Evolutionary conservation across 1,284 basidiomycete species (phyloP).

Genomic region (Apiotrichum brassicae): DNA sequence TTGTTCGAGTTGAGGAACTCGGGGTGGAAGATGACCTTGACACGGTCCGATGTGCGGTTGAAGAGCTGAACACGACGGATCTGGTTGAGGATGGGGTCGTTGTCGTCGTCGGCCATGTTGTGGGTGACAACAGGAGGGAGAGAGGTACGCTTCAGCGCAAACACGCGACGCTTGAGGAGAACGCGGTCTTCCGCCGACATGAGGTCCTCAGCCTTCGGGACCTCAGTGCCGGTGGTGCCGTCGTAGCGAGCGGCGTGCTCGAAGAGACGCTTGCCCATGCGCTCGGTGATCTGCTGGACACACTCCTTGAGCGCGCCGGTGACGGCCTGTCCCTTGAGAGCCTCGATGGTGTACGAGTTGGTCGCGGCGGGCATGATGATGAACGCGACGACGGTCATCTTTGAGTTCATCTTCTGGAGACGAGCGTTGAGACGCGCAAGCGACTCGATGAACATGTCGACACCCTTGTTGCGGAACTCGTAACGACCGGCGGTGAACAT

Average conservation of each 20-base stretch:
- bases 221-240: conserved; percentile 66
- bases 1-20: conserved; percentile 98
- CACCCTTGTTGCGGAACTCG: conserved; percentile 98
- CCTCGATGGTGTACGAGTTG: conserved; percentile 94
- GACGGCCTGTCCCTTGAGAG: conserved; percentile 95
- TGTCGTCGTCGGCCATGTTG: conserved; percentile 92
- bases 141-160: conserved; percentile 88
- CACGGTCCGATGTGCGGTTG: conserved; percentile 73
- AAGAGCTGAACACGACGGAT: conserved; percentile 88
- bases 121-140: conserved; percentile 91
- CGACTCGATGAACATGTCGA: conserved; percentile 98
- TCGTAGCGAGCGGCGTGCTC: conserved; percentile 83
- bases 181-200: conserved; percentile 89
- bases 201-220: conserved; percentile 67
- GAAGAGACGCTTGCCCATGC: conserved; percentile 84
- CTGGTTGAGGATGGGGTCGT: conserved; percentile 90
- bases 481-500: conserved; percentile 99
- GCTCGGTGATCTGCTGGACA: conserved; percentile 86
- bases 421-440: conserved; percentile 88
- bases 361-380: conserved; percentile 98
- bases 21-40: conserved; percentile 97
- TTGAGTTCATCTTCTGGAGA: conserved; percentile 71
- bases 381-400: conserved; percentile 88
- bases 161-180: conserved; percentile 91
- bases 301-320: conserved; percentile 94